Percentiles rank a stretch among this genome's conserved stretches.
These are phyloP conservation scores for Nepenthes gracilis DNA, from an alignment of 148 eudicot species.

Conservation along the genomic window DNA sequence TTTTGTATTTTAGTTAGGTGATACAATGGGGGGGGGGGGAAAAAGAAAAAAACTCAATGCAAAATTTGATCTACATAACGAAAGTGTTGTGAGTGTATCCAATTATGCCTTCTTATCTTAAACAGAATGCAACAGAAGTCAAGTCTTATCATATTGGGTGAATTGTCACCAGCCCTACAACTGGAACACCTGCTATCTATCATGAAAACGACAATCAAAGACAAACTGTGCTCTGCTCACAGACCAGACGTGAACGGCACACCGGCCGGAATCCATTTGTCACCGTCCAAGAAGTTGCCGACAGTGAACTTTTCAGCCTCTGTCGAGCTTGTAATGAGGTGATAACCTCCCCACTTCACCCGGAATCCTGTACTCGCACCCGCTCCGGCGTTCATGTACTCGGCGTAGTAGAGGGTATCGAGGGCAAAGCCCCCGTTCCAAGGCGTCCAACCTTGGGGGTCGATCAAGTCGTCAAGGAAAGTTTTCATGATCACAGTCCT, in stretches of 20 bases:
- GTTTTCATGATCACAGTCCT: conserved; percentile 39
- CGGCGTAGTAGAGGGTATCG: conserved; percentile 39
- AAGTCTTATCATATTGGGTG: too few relatives aligned
- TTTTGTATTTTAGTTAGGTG: too few relatives aligned
- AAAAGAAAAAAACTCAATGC: too few relatives aligned
- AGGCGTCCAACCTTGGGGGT: conserved; percentile 42
- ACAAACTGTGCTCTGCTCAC: conserved; percentile 9
- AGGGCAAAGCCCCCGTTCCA: conserved; percentile 42
- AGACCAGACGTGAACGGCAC: conserved; percentile 47
- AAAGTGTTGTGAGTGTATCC: too few relatives aligned
- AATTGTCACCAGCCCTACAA: too few relatives aligned
- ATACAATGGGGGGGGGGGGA: too few relatives aligned
- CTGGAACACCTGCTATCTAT: too few relatives aligned
- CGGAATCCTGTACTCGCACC: conserved; percentile 36
- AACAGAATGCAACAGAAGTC: too few relatives aligned
- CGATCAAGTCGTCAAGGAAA: conserved; percentile 24
- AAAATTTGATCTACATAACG: too few relatives aligned
- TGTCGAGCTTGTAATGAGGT: conserved; percentile 13
- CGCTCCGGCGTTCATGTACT: conserved; percentile 40
- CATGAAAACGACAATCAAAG: too few relatives aligned
- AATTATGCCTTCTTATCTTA: too few relatives aligned
- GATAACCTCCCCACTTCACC: conserved; percentile 55
- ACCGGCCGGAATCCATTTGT: conserved; percentile 40
- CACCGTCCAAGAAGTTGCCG: conserved; percentile 35
- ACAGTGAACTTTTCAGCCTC: conserved; percentile 37